These are phyloP conservation scores for Podila horticola DNA, from an alignment of 192 early-diverging fungal species.

Conservation along the genomic window DNA sequence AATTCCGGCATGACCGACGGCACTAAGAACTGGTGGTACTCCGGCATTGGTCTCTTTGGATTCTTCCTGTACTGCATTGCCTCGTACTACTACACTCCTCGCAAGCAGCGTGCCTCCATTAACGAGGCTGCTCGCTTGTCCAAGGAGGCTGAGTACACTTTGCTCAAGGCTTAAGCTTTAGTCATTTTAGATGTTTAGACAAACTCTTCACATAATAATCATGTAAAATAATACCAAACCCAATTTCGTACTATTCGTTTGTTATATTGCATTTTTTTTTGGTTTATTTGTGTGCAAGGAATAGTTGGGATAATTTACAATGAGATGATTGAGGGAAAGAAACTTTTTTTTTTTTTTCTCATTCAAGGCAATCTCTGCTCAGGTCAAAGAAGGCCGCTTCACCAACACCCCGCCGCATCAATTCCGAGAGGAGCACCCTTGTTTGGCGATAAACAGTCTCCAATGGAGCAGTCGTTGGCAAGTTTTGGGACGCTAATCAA, in stretches of 20 bases:
- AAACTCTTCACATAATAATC: too few relatives aligned
- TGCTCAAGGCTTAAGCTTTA: background rate
- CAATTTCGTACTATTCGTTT: too few relatives aligned
- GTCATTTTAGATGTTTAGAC: too few relatives aligned
- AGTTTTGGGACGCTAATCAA: conserved; percentile 60
- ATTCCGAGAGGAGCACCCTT: conserved; percentile 37
- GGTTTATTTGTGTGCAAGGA: too few relatives aligned
- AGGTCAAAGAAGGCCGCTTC: conserved; percentile 55
- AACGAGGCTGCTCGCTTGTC: conserved; percentile 46
- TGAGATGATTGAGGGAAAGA: too few relatives aligned
- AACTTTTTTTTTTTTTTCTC: too few relatives aligned
- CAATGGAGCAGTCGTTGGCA: conserved; percentile 66
- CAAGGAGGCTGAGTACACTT: conserved; percentile 39
- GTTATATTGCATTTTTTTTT: too few relatives aligned
- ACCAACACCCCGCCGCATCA: conserved; percentile 46
- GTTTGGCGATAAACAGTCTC: conserved; percentile 61
- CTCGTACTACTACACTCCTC: conserved; percentile 34
- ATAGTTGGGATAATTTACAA: too few relatives aligned
- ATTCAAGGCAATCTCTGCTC: too few relatives aligned
- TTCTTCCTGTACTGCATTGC: conserved; percentile 36
- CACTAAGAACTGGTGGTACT: conserved; percentile 35
- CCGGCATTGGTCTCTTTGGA: conserved; percentile 46
- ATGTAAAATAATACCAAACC: too few relatives aligned
- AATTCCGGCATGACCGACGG: conserved; percentile 1
- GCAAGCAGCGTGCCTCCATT: conserved; percentile 44